Conservation (phyloP, 805 yeast species). For the Grigorovia transvaalensis region DNA sequence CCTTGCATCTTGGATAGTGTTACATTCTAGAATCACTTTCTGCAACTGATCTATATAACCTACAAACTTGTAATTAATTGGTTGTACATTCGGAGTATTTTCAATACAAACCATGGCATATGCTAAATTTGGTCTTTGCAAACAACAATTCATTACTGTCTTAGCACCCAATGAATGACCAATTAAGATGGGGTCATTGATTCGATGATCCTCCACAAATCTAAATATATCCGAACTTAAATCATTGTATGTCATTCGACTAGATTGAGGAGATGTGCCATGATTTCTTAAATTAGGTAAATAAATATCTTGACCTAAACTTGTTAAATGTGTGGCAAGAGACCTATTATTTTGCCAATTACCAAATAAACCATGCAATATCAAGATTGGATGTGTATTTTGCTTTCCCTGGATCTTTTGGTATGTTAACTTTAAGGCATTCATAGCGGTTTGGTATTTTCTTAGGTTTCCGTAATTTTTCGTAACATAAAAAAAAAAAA, state of each 20-base stretch:
- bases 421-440: background rate
- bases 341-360: slow-evolving; percentile 69
- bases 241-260: slow-evolving; percentile 64
- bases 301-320: slow-evolving; percentile 47
- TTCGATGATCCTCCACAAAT: slow-evolving; percentile 44
- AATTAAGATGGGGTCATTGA: slow-evolving; percentile 42
- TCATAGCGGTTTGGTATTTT: background rate
- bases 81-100: slow-evolving; percentile 70
- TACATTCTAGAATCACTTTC: slow-evolving; percentile 41
- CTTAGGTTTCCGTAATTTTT: too few relatives aligned
- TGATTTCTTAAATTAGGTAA: slow-evolving; percentile 80
- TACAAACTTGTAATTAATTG: slow-evolving; percentile 46
- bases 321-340: slow-evolving; percentile 53
- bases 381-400: slow-evolving; percentile 48
- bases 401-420: background rate
- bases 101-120: slow-evolving; percentile 68
- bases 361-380: slow-evolving; percentile 87
- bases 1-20: slow-evolving; percentile 57
- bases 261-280: slow-evolving; percentile 79
- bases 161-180: slow-evolving; percentile 95
- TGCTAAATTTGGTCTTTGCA: slow-evolving; percentile 54
- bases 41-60: slow-evolving; percentile 55
- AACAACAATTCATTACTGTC: slow-evolving; percentile 76
- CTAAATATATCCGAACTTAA: slow-evolving; percentile 78
- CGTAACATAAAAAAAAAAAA: too few relatives aligned